Evolutionary conservation across 176 grass and related monocot species (phyloP), one percentile per base, ranked within the genome.

Genomic region (Bolboschoenus planiculmis): DNA sequence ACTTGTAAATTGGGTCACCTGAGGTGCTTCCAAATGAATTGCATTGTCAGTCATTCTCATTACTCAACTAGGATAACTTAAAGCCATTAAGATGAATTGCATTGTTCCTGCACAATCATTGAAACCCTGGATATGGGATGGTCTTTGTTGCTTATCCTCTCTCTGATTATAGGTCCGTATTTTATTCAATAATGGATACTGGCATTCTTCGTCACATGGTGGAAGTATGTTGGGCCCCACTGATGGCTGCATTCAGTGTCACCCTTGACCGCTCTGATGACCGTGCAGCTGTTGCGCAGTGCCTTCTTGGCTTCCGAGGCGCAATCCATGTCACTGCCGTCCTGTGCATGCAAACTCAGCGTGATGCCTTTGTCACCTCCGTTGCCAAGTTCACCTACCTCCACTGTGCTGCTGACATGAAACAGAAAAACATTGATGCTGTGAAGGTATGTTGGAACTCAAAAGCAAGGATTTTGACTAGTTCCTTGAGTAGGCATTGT

Each of bases 201-300:
- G 87, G 89, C 21, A 98, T 95, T 85, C 85, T 98, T 72, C 92
- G 87, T 75, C 94, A 95, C 87, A 98, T 98, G 92, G 94, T 98
- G 89, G 96, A 95, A 56, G 89, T 90, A n/a, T 98, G 92, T 76
- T 98, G 96, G 96, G 96, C 96, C 39, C 96, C 96, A 81, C 88
- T 98, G 87, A 98, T 98, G 92, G 96, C 92, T 88, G 96, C 96
- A 47, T 98, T 98, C 85, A 98, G 84, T 88, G 87, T 98, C 78
- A 94, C 89, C 11, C 87, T 98, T 7, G 96, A 98, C 71, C 86
- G 91, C 63, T 93, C 89, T 87, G 89, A 95, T 77, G 92, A 98
- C 83, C 94, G 91, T 77, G 91, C 92, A 89, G 91, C 90, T 3
- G 89, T 92, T 63, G 85, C 92, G 18, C 96, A 98, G 84, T 98